Conservation (phyloP, 2,329 filamentous ascomycete genomes). For the Penicillium sp. region DNA sequence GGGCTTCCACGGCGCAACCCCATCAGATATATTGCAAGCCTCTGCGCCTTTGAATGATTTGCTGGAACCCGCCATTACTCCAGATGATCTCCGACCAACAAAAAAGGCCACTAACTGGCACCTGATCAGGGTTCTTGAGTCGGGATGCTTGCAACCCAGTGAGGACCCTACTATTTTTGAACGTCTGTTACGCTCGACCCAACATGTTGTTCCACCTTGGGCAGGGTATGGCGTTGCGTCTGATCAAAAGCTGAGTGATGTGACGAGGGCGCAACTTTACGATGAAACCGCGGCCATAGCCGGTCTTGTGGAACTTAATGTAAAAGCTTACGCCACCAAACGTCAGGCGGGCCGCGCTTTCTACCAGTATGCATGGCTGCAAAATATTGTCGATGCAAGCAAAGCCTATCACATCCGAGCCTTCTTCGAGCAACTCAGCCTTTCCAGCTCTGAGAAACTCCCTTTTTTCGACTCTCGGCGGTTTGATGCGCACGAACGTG, state of each 20-base stretch:
- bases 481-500: conserved; percentile 13
- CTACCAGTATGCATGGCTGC: conserved; percentile 27
- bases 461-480: conserved; percentile 16
- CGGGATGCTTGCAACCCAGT: conserved; percentile 42
- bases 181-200: conserved; percentile 31
- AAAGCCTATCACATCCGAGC: conserved; percentile 30
- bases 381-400: conserved; percentile 31
- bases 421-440: conserved; percentile 24
- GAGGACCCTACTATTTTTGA: conserved; percentile 42
- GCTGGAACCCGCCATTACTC: conserved; percentile 11
- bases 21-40: conserved; percentile 25
- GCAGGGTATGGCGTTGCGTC: conserved; percentile 16
- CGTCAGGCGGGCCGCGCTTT: conserved; percentile 26
- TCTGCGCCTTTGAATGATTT: conserved; percentile 17
- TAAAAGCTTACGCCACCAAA: conserved; percentile 22
- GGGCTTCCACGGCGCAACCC: conserved; percentile 26
- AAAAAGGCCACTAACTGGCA: conserved; percentile 32
- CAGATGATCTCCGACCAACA: conserved; percentile 25
- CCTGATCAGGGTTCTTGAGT: conserved; percentile 48
- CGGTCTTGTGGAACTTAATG: conserved; percentile 30
- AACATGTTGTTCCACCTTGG: conserved; percentile 30
- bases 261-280: conserved; percentile 27
- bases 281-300: conserved; percentile 29
- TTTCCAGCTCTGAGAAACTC: conserved; percentile 9
- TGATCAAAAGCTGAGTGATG: conserved; percentile 15